phyloP scores from a whole-genome alignment of 306 rosid species.

The Urtica urens region DNA sequence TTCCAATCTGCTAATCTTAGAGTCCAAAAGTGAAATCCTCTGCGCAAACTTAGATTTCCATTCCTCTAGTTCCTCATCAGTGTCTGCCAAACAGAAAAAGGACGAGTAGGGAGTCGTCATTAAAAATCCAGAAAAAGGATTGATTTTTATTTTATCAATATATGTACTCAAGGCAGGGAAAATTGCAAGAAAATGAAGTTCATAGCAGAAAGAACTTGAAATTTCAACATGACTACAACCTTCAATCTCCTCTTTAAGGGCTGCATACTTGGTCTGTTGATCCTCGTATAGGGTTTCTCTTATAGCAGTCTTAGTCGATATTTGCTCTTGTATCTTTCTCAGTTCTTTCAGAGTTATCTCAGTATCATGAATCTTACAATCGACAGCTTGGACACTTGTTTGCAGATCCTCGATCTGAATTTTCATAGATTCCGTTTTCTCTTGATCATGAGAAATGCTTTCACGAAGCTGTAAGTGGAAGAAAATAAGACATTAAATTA shows the following conservation, averaged over 20 bases:
- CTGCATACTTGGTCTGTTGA: conserved; percentile 50
- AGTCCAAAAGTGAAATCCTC: conserved; percentile 43
- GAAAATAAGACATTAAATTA: neutral
- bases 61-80: conserved; percentile 84
- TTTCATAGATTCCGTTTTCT: conserved; percentile 49
- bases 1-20: conserved; percentile 51
- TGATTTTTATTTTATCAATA: too few species aligned
- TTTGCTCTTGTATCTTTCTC: conserved; percentile 48
- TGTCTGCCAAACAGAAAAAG: conserved; percentile 35
- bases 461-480: conserved; percentile 55
- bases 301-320: conserved; percentile 46
- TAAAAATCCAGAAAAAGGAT: too few species aligned
- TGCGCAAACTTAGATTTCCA: conserved; percentile 78
- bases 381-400: conserved; percentile 44
- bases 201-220: neutral
- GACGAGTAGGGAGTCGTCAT: neutral
- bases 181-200: conserved; percentile 1
- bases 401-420: conserved; percentile 60
- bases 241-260: conserved; percentile 65
- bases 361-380: conserved; percentile 39
- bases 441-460: conserved; percentile 72
- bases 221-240: conserved; percentile 27
- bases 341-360: conserved; percentile 45
- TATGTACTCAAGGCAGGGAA: conserved; percentile 5
- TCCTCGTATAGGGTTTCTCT: conserved; percentile 57